Base-by-base conservation (phyloP, 192 early-diverging fungal species). In the Coemansia sp. region DNA sequence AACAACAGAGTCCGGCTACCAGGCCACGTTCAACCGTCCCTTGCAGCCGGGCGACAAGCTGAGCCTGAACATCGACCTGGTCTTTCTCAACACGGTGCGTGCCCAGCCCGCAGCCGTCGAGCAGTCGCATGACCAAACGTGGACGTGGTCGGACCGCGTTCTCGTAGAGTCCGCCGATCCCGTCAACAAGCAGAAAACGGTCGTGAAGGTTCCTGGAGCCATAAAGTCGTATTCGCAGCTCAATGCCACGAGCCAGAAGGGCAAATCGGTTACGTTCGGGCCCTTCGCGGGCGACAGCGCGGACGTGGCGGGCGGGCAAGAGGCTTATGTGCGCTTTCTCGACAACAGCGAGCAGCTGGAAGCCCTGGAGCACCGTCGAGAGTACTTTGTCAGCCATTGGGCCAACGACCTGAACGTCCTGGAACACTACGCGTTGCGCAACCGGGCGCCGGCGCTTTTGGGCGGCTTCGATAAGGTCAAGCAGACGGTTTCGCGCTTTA, bases 381-480 rank as follows among this genome's bases (percentile, higher is more conserved):
- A 78, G 64, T 71, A 68, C 51, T 68, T 71, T 65, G 71, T 98
- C 41, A 90, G 89, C 63, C 92, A 94, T 59, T 90, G 89, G 87
- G 86, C 83, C 20, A 80, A 81, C 40, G 90, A 90, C 58, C 66
- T 96, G 50, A 85, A 83, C 14, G 83, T 97, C 14, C 84, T 88
- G 51, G 97, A 99, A 54, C 84, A 90, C 60, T 90, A 76, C 43
- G 80, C 65, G 76, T 80, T 64, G 58, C 93, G 56, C 77, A 86
- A 62, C 84, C 91, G 40, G 3, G 69, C 49, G n/a, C 69, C 73
- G 0, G 15, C 8, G 10, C 26, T 54, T 8, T 32, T 20, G 18
- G 59, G 44, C 1, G 32, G 38, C 6, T 69, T 65, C 30, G 65
- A 79, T 40, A 62, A 64, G 40, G 68, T 70, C 9, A 43, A 53